Evolutionary conservation across 2,329 filamentous ascomycete species (phyloP).

Genomic region (Monascus ruber): DNA sequence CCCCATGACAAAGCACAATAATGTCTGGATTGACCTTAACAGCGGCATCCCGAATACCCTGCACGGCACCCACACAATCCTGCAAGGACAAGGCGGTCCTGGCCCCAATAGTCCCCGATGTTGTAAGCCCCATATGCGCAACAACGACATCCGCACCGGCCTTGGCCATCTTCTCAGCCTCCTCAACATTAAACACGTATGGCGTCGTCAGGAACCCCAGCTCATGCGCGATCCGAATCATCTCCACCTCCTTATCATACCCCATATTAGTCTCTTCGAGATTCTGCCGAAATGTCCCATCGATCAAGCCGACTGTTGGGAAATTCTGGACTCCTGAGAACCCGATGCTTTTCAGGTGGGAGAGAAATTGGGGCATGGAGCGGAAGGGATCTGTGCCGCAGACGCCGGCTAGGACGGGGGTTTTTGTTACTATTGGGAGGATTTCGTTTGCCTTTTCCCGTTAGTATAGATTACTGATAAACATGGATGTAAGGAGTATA

Average conservation of each 20-base stretch:
- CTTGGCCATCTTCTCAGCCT: constrained; percentile 50
- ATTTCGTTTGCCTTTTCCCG: constrained; percentile 47
- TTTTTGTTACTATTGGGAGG: constrained; percentile 51
- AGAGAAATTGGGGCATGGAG: constrained; percentile 49
- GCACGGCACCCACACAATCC: constrained; percentile 50
- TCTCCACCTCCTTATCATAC: constrained; percentile 54
- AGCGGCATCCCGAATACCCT: constrained; percentile 53
- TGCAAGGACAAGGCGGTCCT: constrained; percentile 50
- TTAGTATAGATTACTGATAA: constrained; percentile 1
- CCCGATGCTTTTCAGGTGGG: constrained; percentile 49
- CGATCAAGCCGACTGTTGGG: constrained; percentile 60
- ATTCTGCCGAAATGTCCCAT: constrained; percentile 55
- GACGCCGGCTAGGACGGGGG: constrained; percentile 58
- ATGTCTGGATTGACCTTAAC: constrained; percentile 45
- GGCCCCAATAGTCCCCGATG: constrained; percentile 53
- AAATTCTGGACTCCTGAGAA: constrained; percentile 65
- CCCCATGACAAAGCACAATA: constrained; percentile 60
- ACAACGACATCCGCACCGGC: constrained; percentile 58
- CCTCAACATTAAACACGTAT: constrained; percentile 55
- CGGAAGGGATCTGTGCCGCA: constrained; percentile 61
- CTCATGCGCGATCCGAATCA: constrained; percentile 49
- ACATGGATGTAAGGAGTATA: not conserved
- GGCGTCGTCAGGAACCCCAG: constrained; percentile 56
- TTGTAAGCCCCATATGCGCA: constrained; percentile 58
- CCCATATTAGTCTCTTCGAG: constrained; percentile 64